These are phyloP conservation scores for Tylopilus sp. DNA, from an alignment of 768 basidiomycete species.

Conservation along the genomic window DNA sequence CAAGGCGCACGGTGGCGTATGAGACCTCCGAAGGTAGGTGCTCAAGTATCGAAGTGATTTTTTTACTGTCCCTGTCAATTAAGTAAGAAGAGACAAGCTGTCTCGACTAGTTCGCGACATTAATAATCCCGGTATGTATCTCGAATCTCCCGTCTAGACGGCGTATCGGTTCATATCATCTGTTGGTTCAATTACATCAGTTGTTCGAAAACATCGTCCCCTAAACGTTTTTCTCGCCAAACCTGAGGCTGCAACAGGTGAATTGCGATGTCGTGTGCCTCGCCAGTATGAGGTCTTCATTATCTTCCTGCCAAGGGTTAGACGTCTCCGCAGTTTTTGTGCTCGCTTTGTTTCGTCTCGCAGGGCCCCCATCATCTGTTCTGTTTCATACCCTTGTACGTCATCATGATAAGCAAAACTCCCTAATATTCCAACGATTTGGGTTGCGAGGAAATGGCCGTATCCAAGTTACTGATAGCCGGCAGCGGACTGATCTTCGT, in stretches of 20 bases:
- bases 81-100: not conserved
- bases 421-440: not conserved
- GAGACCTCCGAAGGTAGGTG: not conserved
- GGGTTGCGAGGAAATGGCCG: not conserved
- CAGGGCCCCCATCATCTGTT: constrained; percentile 1
- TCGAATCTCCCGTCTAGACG: no score
- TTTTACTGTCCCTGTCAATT: no score
- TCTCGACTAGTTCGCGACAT: not conserved
- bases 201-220: not conserved
- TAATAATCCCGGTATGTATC: no score
- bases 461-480: constrained; percentile 2
- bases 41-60: not conserved
- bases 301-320: no score
- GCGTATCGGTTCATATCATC: not conserved
- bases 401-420: not conserved
- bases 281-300: not conserved
- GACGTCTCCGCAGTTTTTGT: not conserved
- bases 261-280: no score
- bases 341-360: not conserved
- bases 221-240: not conserved
- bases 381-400: constrained; percentile 1
- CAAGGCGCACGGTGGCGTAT: not conserved
- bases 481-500: no score
- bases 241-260: no score
- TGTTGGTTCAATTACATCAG: not conserved